Evolutionary conservation across 1,284 basidiomycete genomes (phyloP), one percentile per base, ranked within the genome.

Genomic region (Neotropicomus parvogracilis): DNA sequence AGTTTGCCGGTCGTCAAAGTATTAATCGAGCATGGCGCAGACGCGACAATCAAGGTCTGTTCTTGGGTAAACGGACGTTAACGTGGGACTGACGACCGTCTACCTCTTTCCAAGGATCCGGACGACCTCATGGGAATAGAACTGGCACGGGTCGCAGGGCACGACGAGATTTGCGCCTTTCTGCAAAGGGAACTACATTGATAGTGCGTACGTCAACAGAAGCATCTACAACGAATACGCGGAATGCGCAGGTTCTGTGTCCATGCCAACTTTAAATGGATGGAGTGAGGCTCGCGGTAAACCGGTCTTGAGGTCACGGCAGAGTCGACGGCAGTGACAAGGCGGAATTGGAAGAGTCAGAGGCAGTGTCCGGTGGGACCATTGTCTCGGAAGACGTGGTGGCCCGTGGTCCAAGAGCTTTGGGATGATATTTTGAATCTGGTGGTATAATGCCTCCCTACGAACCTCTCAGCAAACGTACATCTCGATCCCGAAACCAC

Each of bases 91-190:
- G 13, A 5, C n/a, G n/a, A 8, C 8, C 33, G 45, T 50, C n/a
- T 52, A 37, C 29, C 27, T 37, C 50, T 35, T 40, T 49, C 17
- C 60, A 90, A n/a, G 85, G 91, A 91, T 62, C 71, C 79, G 21
- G 89, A 91, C 58, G 81, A 78, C 19, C 72, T 87, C 52, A 79
- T 81, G 12, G 79, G 84, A 3, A 55, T 70, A 33, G 83, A 89
- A 55, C 68, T 91, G 46, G 88, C 89, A 41, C 64, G 69, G 32
- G 73, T 84, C 43, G 82, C 85, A 12, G 83, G 83, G 27, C 84
- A 87, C 55, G 68, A 75, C 27, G 75, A 80, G 4, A 78, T 91
- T 55, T 77, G 73, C 51, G 61, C 68, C 32, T 62, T 81, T 52
- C 68, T 90, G 47, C 62, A 63, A 39, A 46, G 42, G 31, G 39